Percentiles rank a stretch among this genome's conserved stretches.
These are phyloP conservation scores for Cercospora canescens DNA, from an alignment of 2,329 filamentous ascomycete species.

Conservation along the genomic window DNA sequence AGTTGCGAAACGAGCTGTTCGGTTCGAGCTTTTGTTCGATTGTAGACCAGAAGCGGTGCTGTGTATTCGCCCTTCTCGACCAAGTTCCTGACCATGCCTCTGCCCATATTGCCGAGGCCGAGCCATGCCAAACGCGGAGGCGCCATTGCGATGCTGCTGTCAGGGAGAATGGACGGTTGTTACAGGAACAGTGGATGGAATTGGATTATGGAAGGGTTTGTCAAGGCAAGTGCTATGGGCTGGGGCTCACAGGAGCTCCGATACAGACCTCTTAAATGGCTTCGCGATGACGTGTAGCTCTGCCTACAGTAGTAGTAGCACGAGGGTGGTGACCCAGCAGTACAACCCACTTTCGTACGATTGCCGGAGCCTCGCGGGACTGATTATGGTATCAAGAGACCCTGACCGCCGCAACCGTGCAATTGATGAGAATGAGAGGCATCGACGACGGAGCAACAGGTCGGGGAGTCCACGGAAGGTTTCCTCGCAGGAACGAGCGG, in stretches of 20 bases:
- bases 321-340: not conserved
- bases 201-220: not conserved
- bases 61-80: slow-evolving; percentile 72
- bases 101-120: slow-evolving; percentile 87
- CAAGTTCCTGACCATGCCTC: slow-evolving; percentile 80
- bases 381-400: not conserved
- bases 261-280: not conserved
- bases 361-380: not conserved
- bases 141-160: not conserved
- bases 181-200: not conserved
- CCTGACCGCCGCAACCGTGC: not conserved
- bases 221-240: too few relatives aligned
- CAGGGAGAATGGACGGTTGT: not conserved
- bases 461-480: not conserved
- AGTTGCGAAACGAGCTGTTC: slow-evolving; percentile 64
- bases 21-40: slow-evolving; percentile 70
- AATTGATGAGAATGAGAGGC: not conserved
- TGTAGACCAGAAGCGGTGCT: slow-evolving; percentile 74
- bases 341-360: not conserved
- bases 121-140: slow-evolving; percentile 66
- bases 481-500: slow-evolving; percentile 3
- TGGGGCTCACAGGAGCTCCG: not conserved
- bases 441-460: not conserved
- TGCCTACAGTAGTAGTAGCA: not conserved
- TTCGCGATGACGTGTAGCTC: slow-evolving; percentile 11